phyloP scores from a whole-genome alignment of 805 yeast species.

The Candida corydali region DNA sequence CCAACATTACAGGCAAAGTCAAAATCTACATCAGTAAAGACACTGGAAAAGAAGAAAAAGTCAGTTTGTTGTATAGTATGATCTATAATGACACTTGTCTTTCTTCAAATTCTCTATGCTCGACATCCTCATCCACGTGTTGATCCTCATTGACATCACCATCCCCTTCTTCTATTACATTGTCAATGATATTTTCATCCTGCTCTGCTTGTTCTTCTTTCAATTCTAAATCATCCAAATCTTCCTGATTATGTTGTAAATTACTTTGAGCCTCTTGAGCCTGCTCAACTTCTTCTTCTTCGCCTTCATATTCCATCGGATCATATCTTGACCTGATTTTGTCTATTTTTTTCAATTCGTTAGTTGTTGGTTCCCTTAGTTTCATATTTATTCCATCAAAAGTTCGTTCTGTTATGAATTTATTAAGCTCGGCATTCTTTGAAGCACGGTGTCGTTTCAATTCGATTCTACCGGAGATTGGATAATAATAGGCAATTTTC shows the following conservation, averaged over 20 bases:
- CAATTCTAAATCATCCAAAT: constrained; percentile 25
- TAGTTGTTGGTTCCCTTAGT: constrained; percentile 69
- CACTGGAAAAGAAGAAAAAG: constrained; percentile 12
- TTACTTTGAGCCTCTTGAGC: constrained; percentile 18
- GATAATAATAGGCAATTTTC: constrained; percentile 67
- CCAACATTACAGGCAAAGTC: constrained; percentile 3
- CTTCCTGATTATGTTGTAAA: not conserved
- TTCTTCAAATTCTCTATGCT: constrained; percentile 1
- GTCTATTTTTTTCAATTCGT: constrained; percentile 67
- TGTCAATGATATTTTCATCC: constrained; percentile 11
- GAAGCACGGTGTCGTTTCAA: constrained; percentile 82
- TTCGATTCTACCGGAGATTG: constrained; percentile 71
- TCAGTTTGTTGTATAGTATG: constrained; percentile 21
- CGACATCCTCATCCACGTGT: constrained; percentile 9
- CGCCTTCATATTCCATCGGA: constrained; percentile 73
- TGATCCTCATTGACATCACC: constrained; percentile 12
- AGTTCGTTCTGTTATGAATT: constrained; percentile 52
- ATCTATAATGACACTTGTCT: constrained; percentile 5
- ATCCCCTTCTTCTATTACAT: not conserved
- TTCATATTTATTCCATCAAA: constrained; percentile 58
- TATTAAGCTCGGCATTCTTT: constrained; percentile 47
- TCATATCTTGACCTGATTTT: constrained; percentile 64
- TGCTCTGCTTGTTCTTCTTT: constrained; percentile 21
- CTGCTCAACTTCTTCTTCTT: constrained; percentile 40
- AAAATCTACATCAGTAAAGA: not conserved